Base-by-base conservation (phyloP, 176 grass and related monocot species). In the Tillandsia leiboldiana region DNA sequence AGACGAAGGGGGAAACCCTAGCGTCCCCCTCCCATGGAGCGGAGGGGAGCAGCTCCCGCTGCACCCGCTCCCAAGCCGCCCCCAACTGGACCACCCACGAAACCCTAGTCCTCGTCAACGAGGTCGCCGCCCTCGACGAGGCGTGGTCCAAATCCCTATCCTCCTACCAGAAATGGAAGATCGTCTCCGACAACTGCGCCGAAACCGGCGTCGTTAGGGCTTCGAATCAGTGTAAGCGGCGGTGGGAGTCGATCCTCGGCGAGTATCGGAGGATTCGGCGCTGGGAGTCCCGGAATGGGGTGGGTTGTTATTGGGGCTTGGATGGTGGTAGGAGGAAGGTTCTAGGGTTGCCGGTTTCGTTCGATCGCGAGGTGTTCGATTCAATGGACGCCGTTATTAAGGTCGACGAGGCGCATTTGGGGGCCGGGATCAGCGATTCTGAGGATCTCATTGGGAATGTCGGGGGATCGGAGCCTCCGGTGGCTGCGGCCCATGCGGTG, bases 161-260 rank as follows among this genome's bases (percentile, higher is more conserved):
- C 50, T 88, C 86, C 10, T 97, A 85, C 77, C 94, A 97, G 86
- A 97, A 92, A 70, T 92, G 94, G 94, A 82, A 83, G 79, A 90
- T 97, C 67, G 82, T 97, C 13, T 70, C 94, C 15, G 94, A 90
- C 52, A 92, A 92, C 69, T 80, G 91, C 77, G 76, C 73, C 11
- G 82, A 82, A 20, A 67, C 75, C 54, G 82, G 74, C 2, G 52
- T 83, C 67, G 33, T 47, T 0, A 79, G 94, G 71, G 69, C 84
- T 47, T 83, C 89, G 6, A 70, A 66, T 1, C 88, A 92, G 27
- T 97, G 93, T 77, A 78, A 84, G 50, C 71, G 84, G 11, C 68
- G 82, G 8, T 92, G 89, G 86, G 81, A 97, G 27, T 67, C 83
- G 53, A 77, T 97, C 15, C 42, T 76, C 49, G 17, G 51, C 51